A percentile compares a stretch with the other conserved stretches of the same genome.
Conservation (phyloP, 306 rosid species). For the Quercus agrifolia region DNA sequence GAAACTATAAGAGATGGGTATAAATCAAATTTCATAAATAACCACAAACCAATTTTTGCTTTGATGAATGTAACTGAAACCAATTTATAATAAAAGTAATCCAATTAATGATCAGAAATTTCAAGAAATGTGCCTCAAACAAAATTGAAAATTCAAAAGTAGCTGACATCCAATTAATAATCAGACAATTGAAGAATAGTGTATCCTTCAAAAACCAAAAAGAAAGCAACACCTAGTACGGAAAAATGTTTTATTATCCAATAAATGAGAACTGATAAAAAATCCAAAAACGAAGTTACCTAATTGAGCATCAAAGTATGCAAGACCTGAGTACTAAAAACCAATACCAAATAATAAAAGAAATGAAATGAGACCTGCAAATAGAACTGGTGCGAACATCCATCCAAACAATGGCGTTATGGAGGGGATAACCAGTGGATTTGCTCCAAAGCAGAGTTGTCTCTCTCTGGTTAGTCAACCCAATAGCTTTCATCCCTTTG, state of each 20-base stretch:
- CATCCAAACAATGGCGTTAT: slow-evolving; percentile 95
- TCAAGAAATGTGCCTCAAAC: too few relatives aligned
- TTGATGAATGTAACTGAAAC: too few relatives aligned
- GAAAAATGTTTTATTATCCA: too few relatives aligned
- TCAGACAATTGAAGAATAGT: too few relatives aligned
- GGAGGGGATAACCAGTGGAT: slow-evolving; percentile 80
- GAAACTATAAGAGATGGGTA: not conserved
- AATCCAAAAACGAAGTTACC: not conserved
- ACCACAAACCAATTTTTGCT: not conserved
- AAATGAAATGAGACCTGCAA: slow-evolving; percentile 30
- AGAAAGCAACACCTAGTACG: too few relatives aligned
- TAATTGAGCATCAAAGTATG: not conserved
- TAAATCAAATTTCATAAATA: not conserved
- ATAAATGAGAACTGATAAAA: not conserved
- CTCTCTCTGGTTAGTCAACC: slow-evolving; percentile 92
- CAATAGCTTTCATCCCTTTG: slow-evolving; percentile 71
- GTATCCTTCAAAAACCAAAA: not conserved
- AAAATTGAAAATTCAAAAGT: too few relatives aligned
- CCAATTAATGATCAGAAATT: not conserved
- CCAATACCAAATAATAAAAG: not conserved
- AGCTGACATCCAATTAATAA: not conserved
- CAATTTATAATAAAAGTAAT: not conserved
- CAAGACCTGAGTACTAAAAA: not conserved
- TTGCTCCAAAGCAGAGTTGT: slow-evolving; percentile 90
- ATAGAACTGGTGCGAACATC: slow-evolving; percentile 76